A percentile compares a stretch with the other conserved stretches of the same genome.
Conservation (phyloP, 805 yeast species). For the Candida dajiaensis region DNA sequence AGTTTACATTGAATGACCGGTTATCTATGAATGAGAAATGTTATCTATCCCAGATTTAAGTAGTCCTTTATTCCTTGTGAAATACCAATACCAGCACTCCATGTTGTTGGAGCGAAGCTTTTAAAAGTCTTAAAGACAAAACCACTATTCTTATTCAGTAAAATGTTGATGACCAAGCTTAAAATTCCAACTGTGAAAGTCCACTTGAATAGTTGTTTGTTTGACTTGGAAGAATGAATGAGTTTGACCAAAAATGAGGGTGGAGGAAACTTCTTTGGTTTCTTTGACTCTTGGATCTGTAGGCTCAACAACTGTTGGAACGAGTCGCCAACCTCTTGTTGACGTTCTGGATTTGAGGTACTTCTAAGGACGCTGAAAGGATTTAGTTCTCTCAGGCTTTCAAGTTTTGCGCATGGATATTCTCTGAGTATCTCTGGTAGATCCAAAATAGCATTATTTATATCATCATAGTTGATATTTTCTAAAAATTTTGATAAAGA, state of each 20-base stretch:
- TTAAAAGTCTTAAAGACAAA: neutral
- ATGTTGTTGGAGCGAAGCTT: neutral
- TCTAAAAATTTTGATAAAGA: slow-evolving; percentile 25
- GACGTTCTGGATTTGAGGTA: slow-evolving; percentile 4
- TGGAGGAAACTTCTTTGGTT: neutral
- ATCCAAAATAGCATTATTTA: slow-evolving; percentile 25
- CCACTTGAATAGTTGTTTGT: slow-evolving; percentile 5
- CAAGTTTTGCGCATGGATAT: slow-evolving; percentile 1
- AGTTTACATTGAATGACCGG: neutral
- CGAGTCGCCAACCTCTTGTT: neutral
- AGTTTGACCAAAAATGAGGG: neutral
- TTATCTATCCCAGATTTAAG: neutral
- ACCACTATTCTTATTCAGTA: neutral
- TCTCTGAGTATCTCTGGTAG: slow-evolving; percentile 6
- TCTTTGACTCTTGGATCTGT: slow-evolving; percentile 1
- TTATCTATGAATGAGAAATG: neutral
- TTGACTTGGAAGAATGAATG: neutral
- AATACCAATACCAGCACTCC: neutral
- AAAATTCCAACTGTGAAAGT: slow-evolving; percentile 11
- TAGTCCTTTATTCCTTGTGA: neutral
- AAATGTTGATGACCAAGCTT: slow-evolving; percentile 7
- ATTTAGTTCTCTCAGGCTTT: slow-evolving; percentile 14
- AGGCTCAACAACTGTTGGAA: neutral
- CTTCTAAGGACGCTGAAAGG: slow-evolving; percentile 25
- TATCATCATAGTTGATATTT: slow-evolving; percentile 19